Conservation (phyloP, 169 alveolate species). For the Theileria equi region DNA sequence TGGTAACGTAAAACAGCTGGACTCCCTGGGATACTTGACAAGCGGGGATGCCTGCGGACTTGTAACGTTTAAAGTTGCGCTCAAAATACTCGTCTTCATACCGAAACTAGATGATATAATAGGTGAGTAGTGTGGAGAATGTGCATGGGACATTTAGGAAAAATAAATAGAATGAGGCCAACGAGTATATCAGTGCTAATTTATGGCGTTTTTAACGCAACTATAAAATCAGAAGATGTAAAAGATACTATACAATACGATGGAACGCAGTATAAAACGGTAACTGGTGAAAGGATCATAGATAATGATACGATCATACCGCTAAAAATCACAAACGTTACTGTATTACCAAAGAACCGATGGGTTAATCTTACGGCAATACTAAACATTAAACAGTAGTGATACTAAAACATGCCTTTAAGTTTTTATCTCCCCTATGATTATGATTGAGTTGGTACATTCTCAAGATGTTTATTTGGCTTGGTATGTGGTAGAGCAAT, state of each 20-base stretch:
- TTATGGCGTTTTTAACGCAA: constrained; percentile 49
- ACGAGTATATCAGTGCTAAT: constrained; percentile 51
- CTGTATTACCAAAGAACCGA: constrained; percentile 32
- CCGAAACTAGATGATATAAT: constrained; percentile 32
- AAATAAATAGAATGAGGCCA: constrained; percentile 16
- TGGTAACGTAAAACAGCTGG: constrained; percentile 43
- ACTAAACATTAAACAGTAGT: not conserved
- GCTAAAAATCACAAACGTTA: constrained; percentile 31
- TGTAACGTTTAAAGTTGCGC: constrained; percentile 38
- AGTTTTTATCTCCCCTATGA: not conserved
- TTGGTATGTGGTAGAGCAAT: no score
- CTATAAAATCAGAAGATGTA: constrained; percentile 33
- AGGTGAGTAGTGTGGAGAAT: constrained; percentile 8
- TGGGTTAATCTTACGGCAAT: constrained; percentile 50
- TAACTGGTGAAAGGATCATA: not conserved
- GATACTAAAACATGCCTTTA: not conserved
- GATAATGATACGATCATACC: constrained; percentile 11
- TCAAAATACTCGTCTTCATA: constrained; percentile 31
- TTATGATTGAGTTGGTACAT: not conserved
- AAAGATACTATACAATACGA: constrained; percentile 8
- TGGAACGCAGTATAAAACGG: not conserved
- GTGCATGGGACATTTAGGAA: constrained; percentile 5
- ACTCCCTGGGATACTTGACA: constrained; percentile 43
- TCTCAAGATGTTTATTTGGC: not conserved
- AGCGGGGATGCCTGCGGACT: constrained; percentile 47